A percentile compares a stretch with the other conserved stretches of the same genome.
phyloP scores from a whole-genome alignment of 305 asterid species.

The Plantago coronopus region DNA sequence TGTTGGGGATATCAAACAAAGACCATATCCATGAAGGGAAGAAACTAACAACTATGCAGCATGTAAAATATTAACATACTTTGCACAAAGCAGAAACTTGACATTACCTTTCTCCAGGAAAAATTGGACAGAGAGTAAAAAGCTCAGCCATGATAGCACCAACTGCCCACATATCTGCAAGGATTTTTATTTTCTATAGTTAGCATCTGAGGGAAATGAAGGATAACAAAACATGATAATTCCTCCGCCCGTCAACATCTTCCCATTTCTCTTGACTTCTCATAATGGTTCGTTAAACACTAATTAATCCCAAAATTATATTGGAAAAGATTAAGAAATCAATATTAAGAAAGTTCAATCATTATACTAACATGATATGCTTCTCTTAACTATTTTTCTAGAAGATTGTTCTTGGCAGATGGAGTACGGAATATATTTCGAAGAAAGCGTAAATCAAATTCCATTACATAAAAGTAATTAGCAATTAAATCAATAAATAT shows the following conservation, averaged over 20 bases:
- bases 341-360: too few species aligned
- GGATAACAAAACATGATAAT: slow-evolving; percentile 13
- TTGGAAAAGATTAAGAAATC: too few species aligned
- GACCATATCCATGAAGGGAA: too few species aligned
- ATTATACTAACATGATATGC: too few species aligned
- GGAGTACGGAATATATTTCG: slow-evolving; percentile 1
- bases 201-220: slow-evolving; percentile 13
- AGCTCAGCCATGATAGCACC: slow-evolving; percentile 98
- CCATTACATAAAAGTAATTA: not conserved
- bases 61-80: not conserved
- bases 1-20: too few species aligned
- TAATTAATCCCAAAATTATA: too few species aligned
- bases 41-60: not conserved
- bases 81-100: slow-evolving; percentile 18
- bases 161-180: slow-evolving; percentile 97
- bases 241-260: too few species aligned
- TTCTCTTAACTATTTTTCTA: too few species aligned
- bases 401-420: too few species aligned
- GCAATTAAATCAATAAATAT: not conserved
- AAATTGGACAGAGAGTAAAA: slow-evolving; percentile 77
- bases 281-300: too few species aligned
- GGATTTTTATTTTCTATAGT: slow-evolving; percentile 22
- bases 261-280: too few species aligned
- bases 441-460: slow-evolving; percentile 8
- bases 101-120: slow-evolving; percentile 94